Evolutionary conservation across 257 asterid species (phyloP).

Genomic region (Solanum habrochaites): DNA sequence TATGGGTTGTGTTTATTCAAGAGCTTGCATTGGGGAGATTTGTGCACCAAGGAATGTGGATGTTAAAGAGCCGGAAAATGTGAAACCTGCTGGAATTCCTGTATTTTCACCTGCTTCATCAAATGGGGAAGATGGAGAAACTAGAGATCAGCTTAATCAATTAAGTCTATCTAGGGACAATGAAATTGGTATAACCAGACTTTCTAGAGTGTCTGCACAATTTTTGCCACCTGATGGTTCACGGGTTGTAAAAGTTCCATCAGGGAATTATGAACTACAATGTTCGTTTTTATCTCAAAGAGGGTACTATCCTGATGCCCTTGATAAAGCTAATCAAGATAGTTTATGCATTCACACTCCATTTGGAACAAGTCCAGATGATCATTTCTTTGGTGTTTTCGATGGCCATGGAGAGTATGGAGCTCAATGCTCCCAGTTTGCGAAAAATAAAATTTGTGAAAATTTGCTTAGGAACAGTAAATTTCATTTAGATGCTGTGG

Average conservation of each 20-base stretch:
- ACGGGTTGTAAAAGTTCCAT: constrained; percentile 58
- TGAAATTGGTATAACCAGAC: constrained; percentile 65
- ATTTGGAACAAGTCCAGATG: constrained; percentile 65
- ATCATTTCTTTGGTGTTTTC: constrained; percentile 90
- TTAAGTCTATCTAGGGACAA: constrained; percentile 42
- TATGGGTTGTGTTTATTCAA: constrained; percentile 94
- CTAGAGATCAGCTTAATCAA: constrained; percentile 38
- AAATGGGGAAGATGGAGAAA: constrained; percentile 46
- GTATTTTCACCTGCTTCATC: constrained; percentile 50
- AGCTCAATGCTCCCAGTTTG: constrained; percentile 88
- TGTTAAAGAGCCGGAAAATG: constrained; percentile 35
- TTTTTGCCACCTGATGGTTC: constrained; percentile 83
- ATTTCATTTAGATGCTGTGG: constrained; percentile 62
- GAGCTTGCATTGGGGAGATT: constrained; percentile 72
- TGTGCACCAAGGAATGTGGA: constrained; percentile 60
- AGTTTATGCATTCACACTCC: constrained; percentile 93
- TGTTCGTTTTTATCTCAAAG: constrained; percentile 87
- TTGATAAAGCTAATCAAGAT: constrained; percentile 93
- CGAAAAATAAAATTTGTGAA: constrained; percentile 66
- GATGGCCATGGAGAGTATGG: constrained; percentile 98
- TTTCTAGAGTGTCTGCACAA: constrained; percentile 75
- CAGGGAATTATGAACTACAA: constrained; percentile 57
- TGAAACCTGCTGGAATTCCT: constrained; percentile 39
- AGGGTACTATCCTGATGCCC: constrained; percentile 96
- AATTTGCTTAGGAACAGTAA: constrained; percentile 70